Conservation (phyloP, 345 rosid genomes). For the Camelina laxa region DNA sequence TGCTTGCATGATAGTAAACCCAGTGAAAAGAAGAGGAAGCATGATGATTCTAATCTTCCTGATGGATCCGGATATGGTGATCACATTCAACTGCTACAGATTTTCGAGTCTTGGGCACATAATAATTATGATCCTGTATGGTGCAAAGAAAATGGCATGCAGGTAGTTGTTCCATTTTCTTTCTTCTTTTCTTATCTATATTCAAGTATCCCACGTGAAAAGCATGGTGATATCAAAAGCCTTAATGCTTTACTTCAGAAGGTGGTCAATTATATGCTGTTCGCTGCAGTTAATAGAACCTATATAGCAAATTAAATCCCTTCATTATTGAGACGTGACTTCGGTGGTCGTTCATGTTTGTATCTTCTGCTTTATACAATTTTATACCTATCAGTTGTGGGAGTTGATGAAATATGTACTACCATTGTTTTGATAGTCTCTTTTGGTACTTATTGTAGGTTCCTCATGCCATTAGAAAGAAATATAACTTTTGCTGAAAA, state of each 20-base stretch:
- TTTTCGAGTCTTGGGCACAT: slow-evolving; percentile 80
- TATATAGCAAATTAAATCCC: neutral
- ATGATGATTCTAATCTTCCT: slow-evolving; percentile 64
- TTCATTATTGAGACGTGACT: neutral
- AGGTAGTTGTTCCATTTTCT: slow-evolving; percentile 52
- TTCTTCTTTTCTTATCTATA: slow-evolving; percentile 8
- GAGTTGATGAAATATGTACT: neutral
- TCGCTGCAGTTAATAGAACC: slow-evolving; percentile 6
- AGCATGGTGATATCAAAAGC: slow-evolving; percentile 14
- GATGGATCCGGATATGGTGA: slow-evolving; percentile 96
- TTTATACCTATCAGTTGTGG: neutral
- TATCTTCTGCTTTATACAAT: neutral
- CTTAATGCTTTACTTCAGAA: slow-evolving; percentile 17
- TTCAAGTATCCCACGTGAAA: slow-evolving; percentile 13
- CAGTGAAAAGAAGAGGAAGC: slow-evolving; percentile 85
- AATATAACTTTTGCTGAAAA: neutral
- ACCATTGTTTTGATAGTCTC: slow-evolving; percentile 1
- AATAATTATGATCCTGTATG: slow-evolving; percentile 67
- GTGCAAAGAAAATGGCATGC: slow-evolving; percentile 79
- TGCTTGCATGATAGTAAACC: slow-evolving; percentile 54
- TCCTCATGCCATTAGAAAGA: neutral
- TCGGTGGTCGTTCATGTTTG: slow-evolving; percentile 1
- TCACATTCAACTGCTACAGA: slow-evolving; percentile 91
- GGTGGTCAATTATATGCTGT: slow-evolving; percentile 1
- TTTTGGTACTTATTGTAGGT: slow-evolving; percentile 1